Conservation (phyloP, 352 stramenopile genomes). For the Globisporangium paddicum region DNA sequence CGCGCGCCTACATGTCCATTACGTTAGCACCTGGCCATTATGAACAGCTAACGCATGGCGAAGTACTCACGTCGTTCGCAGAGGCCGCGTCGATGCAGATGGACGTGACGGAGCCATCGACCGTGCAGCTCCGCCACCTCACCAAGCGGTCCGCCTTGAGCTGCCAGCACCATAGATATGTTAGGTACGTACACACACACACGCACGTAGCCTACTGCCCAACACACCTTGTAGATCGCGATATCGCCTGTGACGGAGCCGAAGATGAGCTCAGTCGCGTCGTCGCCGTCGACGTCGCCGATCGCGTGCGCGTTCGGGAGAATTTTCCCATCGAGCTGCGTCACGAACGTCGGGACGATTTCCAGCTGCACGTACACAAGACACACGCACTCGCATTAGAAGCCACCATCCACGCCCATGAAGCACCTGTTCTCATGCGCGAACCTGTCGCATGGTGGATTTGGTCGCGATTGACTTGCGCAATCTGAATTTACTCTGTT, state of each 20-base stretch:
- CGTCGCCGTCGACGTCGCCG: conserved; percentile 65
- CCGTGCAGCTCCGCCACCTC: conserved; percentile 48
- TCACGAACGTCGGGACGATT: conserved; percentile 52
- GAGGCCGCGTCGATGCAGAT: conserved; percentile 49
- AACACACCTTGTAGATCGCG: conserved; percentile 61
- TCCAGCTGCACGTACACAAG: conserved; percentile 37
- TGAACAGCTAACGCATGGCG: not conserved
- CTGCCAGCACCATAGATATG: conserved; percentile 18
- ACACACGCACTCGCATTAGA: not conserved
- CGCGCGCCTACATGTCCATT: conserved; percentile 26
- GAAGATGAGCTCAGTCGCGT: conserved; percentile 57
- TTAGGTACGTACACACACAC: too few relatives aligned
- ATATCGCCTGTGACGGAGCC: conserved; percentile 57
- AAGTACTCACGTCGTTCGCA: conserved; percentile 28
- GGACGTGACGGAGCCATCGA: conserved; percentile 70
- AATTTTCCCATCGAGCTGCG: conserved; percentile 61
- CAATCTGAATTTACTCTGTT: not conserved
- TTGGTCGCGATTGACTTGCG: not conserved
- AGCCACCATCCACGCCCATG: not conserved
- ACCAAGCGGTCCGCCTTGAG: conserved; percentile 41
- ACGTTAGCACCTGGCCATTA: not conserved
- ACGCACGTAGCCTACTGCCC: not conserved
- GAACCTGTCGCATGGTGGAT: conserved; percentile 12
- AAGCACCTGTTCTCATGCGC: not conserved
- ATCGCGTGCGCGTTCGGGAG: conserved; percentile 63